Percentiles rank a stretch among this genome's conserved stretches.
phyloP scores from a whole-genome alignment of 495 filamentous ascomycete genomes.

The Penicillium dipodomyicola region DNA sequence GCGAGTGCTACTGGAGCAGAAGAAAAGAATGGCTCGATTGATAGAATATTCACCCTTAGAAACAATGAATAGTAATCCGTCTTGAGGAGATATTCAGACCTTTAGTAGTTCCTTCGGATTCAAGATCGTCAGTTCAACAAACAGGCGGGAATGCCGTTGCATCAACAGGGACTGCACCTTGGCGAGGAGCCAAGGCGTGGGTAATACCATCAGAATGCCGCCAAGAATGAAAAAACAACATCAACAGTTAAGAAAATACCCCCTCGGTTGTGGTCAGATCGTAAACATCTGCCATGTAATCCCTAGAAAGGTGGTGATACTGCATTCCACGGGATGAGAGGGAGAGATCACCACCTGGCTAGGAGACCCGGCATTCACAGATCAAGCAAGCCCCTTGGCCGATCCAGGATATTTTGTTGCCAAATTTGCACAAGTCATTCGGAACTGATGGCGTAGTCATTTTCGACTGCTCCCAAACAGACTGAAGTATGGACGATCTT shows the following conservation, averaged over 20 bases:
- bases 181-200: constrained; percentile 1
- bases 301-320: constrained; percentile 13
- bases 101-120: constrained; percentile 30
- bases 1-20: constrained; percentile 16
- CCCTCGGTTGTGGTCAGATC: neutral
- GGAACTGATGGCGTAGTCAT: constrained; percentile 11
- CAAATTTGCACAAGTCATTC: neutral
- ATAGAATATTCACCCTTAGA: constrained; percentile 13
- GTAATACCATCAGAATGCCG: constrained; percentile 24
- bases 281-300: constrained; percentile 20
- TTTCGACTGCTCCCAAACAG: neutral
- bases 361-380: constrained; percentile 18
- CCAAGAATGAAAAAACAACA: constrained; percentile 23
- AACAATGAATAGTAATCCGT: neutral
- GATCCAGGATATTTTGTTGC: neutral
- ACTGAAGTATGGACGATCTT: constrained; percentile 16
- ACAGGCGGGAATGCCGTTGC: constrained; percentile 22
- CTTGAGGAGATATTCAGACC: constrained; percentile 17
- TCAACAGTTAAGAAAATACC: neutral
- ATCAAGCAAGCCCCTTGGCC: constrained; percentile 8
- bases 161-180: constrained; percentile 2
- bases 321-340: constrained; percentile 21
- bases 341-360: constrained; percentile 16
- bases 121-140: constrained; percentile 15
- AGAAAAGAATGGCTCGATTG: constrained; percentile 27